phyloP scores from a whole-genome alignment of 73 alveolate species.

The Diophrys sp. region DNA sequence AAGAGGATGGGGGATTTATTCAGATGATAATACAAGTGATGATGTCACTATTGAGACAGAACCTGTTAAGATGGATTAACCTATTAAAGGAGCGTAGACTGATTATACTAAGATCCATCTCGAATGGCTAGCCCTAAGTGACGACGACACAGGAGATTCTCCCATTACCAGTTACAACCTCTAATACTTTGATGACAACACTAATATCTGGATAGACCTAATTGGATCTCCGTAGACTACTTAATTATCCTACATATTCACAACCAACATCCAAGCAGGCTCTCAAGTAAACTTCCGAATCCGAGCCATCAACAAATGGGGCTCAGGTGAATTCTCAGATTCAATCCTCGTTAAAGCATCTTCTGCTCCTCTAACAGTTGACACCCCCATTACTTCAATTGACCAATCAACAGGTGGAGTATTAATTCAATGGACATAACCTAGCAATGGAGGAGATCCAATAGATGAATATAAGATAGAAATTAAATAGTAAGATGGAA shows the following conservation, averaged over 20 bases:
- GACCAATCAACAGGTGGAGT: conserved; percentile 51
- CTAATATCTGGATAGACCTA: conserved; percentile 23
- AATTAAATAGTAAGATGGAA: too few relatives aligned
- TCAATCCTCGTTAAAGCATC: conserved; percentile 19
- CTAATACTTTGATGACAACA: conserved; percentile 29
- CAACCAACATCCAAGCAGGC: conserved; percentile 22
- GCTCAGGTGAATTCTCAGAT: conserved; percentile 39
- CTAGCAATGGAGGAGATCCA: conserved; percentile 11
- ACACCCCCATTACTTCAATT: conserved; percentile 23
- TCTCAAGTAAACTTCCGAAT: conserved; percentile 27
- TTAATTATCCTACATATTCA: conserved; percentile 1
- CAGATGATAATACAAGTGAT: conserved; percentile 35
- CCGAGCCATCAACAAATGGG: conserved; percentile 51
- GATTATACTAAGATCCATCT: background rate
- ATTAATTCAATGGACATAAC: conserved; percentile 30
- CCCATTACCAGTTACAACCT: conserved; percentile 40
- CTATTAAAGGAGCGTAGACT: conserved; percentile 7
- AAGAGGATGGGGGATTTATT: conserved; percentile 42
- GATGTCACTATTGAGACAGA: conserved; percentile 32
- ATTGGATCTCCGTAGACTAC: conserved; percentile 18
- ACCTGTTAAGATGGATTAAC: conserved; percentile 13
- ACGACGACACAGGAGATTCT: conserved; percentile 37
- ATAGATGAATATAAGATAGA: too few relatives aligned
- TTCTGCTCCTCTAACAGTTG: conserved; percentile 25
- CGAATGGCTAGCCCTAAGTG: conserved; percentile 9